A percentile compares a stretch with the other conserved stretches of the same genome.
Evolutionary conservation across 176 grass and related monocot species (phyloP).

Genomic region (Eleusine coracana): DNA sequence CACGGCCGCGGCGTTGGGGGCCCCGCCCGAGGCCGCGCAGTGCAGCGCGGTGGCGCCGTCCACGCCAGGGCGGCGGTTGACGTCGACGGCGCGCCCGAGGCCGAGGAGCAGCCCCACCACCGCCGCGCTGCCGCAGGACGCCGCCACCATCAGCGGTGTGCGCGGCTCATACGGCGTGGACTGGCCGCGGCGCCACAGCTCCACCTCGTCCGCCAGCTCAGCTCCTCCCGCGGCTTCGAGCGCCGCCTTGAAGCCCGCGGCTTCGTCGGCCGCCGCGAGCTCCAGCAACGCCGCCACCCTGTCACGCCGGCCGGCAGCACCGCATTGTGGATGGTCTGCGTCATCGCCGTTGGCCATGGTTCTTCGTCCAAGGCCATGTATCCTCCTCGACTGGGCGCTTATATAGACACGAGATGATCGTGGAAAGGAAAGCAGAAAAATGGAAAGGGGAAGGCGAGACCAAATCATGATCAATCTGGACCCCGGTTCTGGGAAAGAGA

Average conservation of each 20-base stretch:
- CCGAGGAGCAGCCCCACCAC: background rate
- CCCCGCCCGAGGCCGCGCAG: background rate
- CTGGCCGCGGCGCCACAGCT: constrained; percentile 53
- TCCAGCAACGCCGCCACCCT: constrained; percentile 53
- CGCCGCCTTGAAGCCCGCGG: constrained; percentile 13
- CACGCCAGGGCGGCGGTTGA: background rate
- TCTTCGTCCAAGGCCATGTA: background rate
- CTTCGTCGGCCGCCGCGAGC: constrained; percentile 61
- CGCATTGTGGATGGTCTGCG: background rate
- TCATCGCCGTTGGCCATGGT: background rate
- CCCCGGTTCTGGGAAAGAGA: background rate
- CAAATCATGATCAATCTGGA: background rate
- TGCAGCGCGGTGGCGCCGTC: constrained; percentile 2
- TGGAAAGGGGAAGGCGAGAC: background rate
- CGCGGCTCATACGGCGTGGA: constrained; percentile 59
- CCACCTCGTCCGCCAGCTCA: constrained; percentile 42
- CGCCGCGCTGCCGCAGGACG: constrained; percentile 58
- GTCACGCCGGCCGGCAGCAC: constrained; percentile 24
- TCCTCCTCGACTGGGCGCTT: background rate
- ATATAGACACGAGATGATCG: background rate
- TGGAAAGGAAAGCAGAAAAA: background rate
- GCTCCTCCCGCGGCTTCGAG: constrained; percentile 16
- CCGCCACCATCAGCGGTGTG: constrained; percentile 75
- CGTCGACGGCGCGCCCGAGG: background rate
- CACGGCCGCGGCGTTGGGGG: constrained; percentile 41